Evolutionary conservation across 352 stramenopile species (phyloP).

Genomic region (Globisporangium parvum): DNA sequence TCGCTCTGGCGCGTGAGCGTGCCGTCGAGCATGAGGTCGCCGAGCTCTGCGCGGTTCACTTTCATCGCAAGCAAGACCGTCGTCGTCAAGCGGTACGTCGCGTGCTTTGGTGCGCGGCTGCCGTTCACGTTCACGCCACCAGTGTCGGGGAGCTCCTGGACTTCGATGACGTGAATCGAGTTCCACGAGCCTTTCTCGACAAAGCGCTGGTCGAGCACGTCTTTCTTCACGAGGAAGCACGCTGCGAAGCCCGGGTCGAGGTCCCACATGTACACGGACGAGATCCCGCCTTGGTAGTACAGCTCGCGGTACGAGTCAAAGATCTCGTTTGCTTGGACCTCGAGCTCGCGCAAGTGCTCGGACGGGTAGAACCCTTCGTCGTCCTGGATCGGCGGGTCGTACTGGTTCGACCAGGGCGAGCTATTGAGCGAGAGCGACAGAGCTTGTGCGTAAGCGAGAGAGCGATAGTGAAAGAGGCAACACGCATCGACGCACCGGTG

Average conservation of each 20-base stretch:
- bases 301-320: constrained; percentile 96
- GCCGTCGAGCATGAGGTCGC: constrained; percentile 85
- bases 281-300: constrained; percentile 94
- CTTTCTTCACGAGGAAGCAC: constrained; percentile 94
- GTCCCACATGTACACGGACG: constrained; percentile 96
- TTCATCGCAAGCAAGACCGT: constrained; percentile 91
- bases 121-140: neutral
- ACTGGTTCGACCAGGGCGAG: constrained; percentile 93
- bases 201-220: constrained; percentile 75
- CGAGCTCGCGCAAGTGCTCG: constrained; percentile 84
- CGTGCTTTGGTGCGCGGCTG: constrained; percentile 36
- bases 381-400: constrained; percentile 69
- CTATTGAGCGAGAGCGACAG: neutral
- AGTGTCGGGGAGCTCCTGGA: constrained; percentile 40
- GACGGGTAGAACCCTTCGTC: constrained; percentile 89
- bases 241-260: constrained; percentile 90
- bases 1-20: constrained; percentile 84
- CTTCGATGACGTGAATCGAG: constrained; percentile 94
- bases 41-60: constrained; percentile 74
- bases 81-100: constrained; percentile 91
- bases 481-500: constrained; percentile 35
- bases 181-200: constrained; percentile 89
- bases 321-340: constrained; percentile 94
- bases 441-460: neutral
- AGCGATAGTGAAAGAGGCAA: neutral